Evolutionary conservation across 169 alveolate species (phyloP), one percentile per base, ranked within the genome.

Genomic region (Plasmodium cynomolgi): DNA sequence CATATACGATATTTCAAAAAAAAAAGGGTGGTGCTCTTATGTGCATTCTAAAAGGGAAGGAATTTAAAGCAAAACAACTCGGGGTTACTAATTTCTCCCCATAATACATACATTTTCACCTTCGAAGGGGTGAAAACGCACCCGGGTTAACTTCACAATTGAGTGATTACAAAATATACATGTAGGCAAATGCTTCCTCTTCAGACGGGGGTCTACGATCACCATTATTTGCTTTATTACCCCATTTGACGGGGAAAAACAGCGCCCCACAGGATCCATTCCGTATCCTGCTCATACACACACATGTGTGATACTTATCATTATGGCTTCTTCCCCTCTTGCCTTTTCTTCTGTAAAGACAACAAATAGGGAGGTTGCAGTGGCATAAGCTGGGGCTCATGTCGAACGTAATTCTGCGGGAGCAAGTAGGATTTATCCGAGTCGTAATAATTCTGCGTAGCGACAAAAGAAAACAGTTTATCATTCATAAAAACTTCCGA

Each of bases 311-410:
- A 39, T 2, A 44, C 23, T 29, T 23, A 44, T 44, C 79, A 47
- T 81, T 31, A 20, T 74, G 31, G 39, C 77, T 95, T 86, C 68
- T 95, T 84, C 41, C 34, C 41, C 77, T 90, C 94, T 47, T 90
- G 90, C 31, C 94, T 90, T 68, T 81, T 80, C 58, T 81, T 90
- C 58, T 90, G 94, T 71, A 90, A 81, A 41, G 94, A 90, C 47
- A 90, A 62, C 72, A 90, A 20, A 68, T 90, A 90, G 29, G 94
- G 94, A 13, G 94, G 94, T 11, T 90, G 75, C n/a, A 90, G 74
- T 23, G 94, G 94, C 94, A 90, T 90, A 17, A 90, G 34, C n/a
- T 90, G 94, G 26, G 94, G 94, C 54, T 90, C 94, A 39, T 81
- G 94, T 6, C 94, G 68, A 9, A 90, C 83, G 82, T 90, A 90